Base-by-base conservation (phyloP, 192 early-diverging fungal species). In the Borealophlyctis nickersoniae region DNA sequence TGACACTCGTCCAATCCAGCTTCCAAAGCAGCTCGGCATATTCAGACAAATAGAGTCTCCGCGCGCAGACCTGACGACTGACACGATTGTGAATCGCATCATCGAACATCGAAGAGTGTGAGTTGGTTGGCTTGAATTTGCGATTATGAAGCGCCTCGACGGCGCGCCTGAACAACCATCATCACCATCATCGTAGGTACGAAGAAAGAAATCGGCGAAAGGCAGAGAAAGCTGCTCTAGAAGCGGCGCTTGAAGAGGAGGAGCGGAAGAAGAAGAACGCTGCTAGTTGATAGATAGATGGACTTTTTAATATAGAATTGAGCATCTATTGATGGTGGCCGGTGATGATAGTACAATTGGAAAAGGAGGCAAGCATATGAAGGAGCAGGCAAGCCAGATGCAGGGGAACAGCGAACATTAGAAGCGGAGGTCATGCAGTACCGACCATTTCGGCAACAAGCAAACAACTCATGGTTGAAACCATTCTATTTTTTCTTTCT, bases 51-150 rank as follows among this genome's bases (percentile, higher is more conserved):
- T 96, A 49, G 86, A 89, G 32, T 88, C 91, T 53, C 88, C 90
- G 30, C 77, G 80, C 27, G 83, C 83, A 49, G 81, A 84, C 63
- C 77, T 95, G 56, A 93, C 92, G 19, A 95, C 93, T 19, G 83
- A 90, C 48, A 77, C 83, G 4, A 95, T 98, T 56, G 92, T 98
- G 62, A 77, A 87, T 58, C 85, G 95, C 34, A 95, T 98, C 68
- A 88, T 98, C 56, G 88, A 82, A 28, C 88, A 93, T 74, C 82
- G 91, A 49, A 84, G 88, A 70, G 65, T 88, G 80, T 95, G 83
- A 74, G 86, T 69, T n/a, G n/a, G n/a, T n/a, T n/a, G n/a, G n/a
- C n/a, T 13, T 14, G 19, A 30, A n/a, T n/a, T n/a, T 50, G 29
- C 36, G 1, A 16, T 9, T 39, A 28, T 49, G 23, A 24, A 24